Conservation (phyloP, 202 grass and related monocot genomes). For the Schoenoplectus triqueter region DNA sequence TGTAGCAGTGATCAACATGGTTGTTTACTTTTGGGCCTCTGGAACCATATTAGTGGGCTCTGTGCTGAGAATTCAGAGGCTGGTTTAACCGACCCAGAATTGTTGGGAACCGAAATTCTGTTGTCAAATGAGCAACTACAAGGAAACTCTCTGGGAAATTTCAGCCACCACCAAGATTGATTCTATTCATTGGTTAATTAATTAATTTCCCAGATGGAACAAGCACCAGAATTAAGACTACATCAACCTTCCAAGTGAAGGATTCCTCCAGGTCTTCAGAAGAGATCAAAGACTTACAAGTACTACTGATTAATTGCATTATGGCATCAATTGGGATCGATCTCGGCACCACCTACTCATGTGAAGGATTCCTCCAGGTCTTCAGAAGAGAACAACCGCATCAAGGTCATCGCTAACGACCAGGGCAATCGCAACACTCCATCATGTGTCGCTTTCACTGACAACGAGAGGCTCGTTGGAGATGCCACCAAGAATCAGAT, state of each 20-base stretch:
- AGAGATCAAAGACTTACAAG: background rate
- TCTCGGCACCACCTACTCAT: slow-evolving; percentile 78
- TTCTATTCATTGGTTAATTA: background rate
- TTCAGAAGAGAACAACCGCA: slow-evolving; percentile 54
- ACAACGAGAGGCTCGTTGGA: slow-evolving; percentile 54
- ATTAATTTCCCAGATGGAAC: no score
- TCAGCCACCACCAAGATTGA: background rate
- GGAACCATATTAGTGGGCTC: no score
- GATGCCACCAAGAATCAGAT: slow-evolving; percentile 85
- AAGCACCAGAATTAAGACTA: background rate
- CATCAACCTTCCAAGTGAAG: background rate
- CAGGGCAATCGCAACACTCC: slow-evolving; percentile 54
- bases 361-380: slow-evolving; percentile 46
- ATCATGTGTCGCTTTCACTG: slow-evolving; percentile 45
- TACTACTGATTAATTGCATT: background rate
- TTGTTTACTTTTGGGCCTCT: no score
- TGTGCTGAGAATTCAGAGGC: no score
- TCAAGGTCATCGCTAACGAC: slow-evolving; percentile 52
- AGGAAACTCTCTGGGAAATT: background rate
- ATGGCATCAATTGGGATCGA: slow-evolving; percentile 68
- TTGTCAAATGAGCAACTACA: background rate
- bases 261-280: background rate
- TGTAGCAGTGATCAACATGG: no score
- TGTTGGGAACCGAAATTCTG: background rate
- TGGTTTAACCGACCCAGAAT: no score